Conservation (phyloP, 2,329 filamentous ascomycete genomes). For the Tolypocladium endophyticum region DNA sequence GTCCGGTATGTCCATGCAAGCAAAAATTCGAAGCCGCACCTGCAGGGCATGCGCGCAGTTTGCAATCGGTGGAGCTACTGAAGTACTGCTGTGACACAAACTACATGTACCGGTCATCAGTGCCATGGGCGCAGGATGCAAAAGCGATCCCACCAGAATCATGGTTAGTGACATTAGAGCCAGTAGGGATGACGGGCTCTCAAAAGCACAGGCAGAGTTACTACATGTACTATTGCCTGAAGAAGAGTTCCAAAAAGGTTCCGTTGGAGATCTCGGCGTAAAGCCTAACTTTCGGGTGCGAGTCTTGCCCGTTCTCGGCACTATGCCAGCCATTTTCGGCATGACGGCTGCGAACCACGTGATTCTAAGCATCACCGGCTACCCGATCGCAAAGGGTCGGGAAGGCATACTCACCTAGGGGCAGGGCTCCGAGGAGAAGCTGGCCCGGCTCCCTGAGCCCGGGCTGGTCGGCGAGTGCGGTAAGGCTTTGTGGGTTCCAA, state of each 20-base stretch:
- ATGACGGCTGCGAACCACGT: slow-evolving; percentile 88
- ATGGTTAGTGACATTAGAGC: slow-evolving; percentile 84
- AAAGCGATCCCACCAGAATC: slow-evolving; percentile 74
- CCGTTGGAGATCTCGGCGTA: slow-evolving; percentile 76
- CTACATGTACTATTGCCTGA: slow-evolving; percentile 79
- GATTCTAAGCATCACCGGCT: slow-evolving; percentile 70
- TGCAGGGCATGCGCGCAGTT: too few relatives aligned
- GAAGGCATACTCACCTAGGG: slow-evolving; percentile 68
- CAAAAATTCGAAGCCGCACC: too few relatives aligned
- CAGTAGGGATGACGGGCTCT: slow-evolving; percentile 81
- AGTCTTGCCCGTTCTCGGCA: slow-evolving; percentile 90
- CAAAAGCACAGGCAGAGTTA: slow-evolving; percentile 77
- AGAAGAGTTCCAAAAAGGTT: slow-evolving; percentile 77
- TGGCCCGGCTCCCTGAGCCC: slow-evolving; percentile 38
- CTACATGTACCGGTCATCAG: slow-evolving; percentile 85
- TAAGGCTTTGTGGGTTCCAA: too few relatives aligned
- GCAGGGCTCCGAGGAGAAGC: slow-evolving; percentile 68
- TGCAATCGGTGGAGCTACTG: slow-evolving; percentile 74
- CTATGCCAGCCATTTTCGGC: slow-evolving; percentile 95
- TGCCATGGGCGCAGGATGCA: slow-evolving; percentile 93
- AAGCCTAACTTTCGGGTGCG: slow-evolving; percentile 87
- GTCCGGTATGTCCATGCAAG: too few relatives aligned
- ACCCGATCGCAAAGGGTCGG: slow-evolving; percentile 72
- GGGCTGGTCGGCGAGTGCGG: slow-evolving; percentile 49
- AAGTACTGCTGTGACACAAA: slow-evolving; percentile 74